Evolutionary conservation across 2,329 filamentous ascomycete genomes (phyloP).

Genomic region (Arthrobotrys megalospora): DNA sequence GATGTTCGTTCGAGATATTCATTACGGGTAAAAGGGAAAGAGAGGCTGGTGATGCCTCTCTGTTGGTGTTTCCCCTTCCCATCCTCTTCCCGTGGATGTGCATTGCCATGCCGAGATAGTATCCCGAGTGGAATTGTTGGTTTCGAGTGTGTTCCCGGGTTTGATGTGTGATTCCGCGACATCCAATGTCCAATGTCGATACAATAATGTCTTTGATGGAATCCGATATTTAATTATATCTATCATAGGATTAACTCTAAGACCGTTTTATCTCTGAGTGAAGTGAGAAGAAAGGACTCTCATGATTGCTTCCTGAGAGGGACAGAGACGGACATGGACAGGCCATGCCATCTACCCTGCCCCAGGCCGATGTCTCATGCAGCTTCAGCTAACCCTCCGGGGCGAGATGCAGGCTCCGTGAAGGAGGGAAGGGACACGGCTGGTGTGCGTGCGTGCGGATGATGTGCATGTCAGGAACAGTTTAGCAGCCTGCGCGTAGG

Average conservation of each 20-base stretch:
- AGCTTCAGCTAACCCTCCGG: slow-evolving; percentile 42
- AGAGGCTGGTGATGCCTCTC: slow-evolving; percentile 29
- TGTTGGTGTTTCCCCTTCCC: not conserved
- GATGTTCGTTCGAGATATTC: slow-evolving; percentile 13
- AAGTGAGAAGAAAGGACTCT: slow-evolving; percentile 31
- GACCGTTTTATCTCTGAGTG: slow-evolving; percentile 39
- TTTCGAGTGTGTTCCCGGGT: slow-evolving; percentile 1
- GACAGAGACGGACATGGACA: slow-evolving; percentile 39
- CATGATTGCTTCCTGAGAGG: slow-evolving; percentile 53
- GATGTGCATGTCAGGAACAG: slow-evolving; percentile 33
- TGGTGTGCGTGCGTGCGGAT: slow-evolving; percentile 18
- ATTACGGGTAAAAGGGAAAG: slow-evolving; percentile 47
- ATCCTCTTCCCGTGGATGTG: slow-evolving; percentile 10
- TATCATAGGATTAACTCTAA: slow-evolving; percentile 20
- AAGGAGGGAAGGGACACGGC: slow-evolving; percentile 40
- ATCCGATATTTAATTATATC: slow-evolving; percentile 21
- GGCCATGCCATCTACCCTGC: slow-evolving; percentile 27
- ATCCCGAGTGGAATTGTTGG: slow-evolving; percentile 16
- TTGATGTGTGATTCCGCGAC: slow-evolving; percentile 7
- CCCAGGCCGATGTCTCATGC: slow-evolving; percentile 46
- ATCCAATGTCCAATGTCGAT: slow-evolving; percentile 2
- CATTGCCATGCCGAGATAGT: too few relatives aligned
- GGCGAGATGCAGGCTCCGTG: slow-evolving; percentile 56
- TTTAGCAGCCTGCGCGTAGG: slow-evolving; percentile 32
- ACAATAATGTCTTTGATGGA: slow-evolving; percentile 25